Evolutionary conservation across 2,329 filamentous ascomycete species (phyloP).

Genomic region (Ophiosphaerella herpotricha): DNA sequence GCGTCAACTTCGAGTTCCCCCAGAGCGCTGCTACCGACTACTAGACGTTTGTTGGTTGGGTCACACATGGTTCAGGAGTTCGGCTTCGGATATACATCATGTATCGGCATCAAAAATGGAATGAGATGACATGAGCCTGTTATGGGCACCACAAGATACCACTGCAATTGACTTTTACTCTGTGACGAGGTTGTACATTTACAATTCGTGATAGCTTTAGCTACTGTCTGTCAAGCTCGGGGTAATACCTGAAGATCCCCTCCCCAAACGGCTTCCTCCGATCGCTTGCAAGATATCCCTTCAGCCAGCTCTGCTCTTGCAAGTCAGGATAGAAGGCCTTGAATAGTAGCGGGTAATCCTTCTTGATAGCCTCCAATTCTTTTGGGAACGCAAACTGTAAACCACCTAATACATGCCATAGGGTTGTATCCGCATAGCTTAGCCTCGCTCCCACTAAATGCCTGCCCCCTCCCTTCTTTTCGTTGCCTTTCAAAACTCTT

Average conservation of each 20-base stretch:
- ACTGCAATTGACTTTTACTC: conserved; percentile 41
- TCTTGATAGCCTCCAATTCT: conserved; percentile 61
- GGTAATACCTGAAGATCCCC: conserved; percentile 74
- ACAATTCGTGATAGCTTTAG: background rate
- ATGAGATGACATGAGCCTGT: conserved; percentile 43
- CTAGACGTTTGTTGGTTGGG: conserved; percentile 59
- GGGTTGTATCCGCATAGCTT: conserved; percentile 73
- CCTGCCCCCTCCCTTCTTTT: conserved; percentile 60
- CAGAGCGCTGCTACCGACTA: conserved; percentile 78
- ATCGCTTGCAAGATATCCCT: conserved; percentile 70
- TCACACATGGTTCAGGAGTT: conserved; percentile 42
- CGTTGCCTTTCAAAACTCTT: conserved; percentile 63
- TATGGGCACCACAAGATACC: conserved; percentile 43
- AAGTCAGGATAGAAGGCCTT: conserved; percentile 65
- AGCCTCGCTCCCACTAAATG: conserved; percentile 69
- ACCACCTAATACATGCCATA: conserved; percentile 68
- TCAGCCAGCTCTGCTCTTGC: conserved; percentile 66
- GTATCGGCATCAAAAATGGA: conserved; percentile 46
- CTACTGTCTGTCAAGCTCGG: conserved; percentile 67
- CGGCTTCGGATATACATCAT: conserved; percentile 47
- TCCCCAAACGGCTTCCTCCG: conserved; percentile 64
- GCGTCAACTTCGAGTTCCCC: conserved; percentile 98
- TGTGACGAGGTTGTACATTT: conserved; percentile 24
- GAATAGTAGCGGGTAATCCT: conserved; percentile 66
- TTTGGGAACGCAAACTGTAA: conserved; percentile 72